Conservation (phyloP, 1,139 yeast genomes). For the Debaryomycetaceae sp. region DNA sequence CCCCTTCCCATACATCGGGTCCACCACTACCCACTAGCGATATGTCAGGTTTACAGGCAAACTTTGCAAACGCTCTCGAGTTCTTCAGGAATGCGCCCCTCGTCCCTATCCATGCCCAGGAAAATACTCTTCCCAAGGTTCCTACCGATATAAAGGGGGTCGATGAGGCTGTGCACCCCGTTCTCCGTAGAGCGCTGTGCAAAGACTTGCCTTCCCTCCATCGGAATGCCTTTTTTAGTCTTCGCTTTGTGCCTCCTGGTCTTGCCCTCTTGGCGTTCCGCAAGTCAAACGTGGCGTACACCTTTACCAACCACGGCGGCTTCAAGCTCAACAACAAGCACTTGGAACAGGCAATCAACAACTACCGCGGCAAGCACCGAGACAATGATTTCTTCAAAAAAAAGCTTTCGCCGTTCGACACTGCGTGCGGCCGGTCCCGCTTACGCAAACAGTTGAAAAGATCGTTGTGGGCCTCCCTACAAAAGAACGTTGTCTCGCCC, state of each 20-base stretch:
- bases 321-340: slow-evolving; percentile 16
- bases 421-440: slow-evolving; percentile 23
- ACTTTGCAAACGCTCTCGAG: slow-evolving; percentile 1
- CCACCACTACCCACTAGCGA: too few species aligned
- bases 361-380: slow-evolving; percentile 20
- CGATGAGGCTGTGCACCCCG: slow-evolving; percentile 14
- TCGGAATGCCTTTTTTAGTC: slow-evolving; percentile 12
- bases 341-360: slow-evolving; percentile 12
- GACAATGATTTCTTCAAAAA: slow-evolving; percentile 14
- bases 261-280: slow-evolving; percentile 20
- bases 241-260: slow-evolving; percentile 15
- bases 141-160: slow-evolving; percentile 31
- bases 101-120: slow-evolving; percentile 3
- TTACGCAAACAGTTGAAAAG: slow-evolving; percentile 18
- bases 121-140: slow-evolving; percentile 12
- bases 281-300: slow-evolving; percentile 30
- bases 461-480: slow-evolving; percentile 12
- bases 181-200: slow-evolving; percentile 7
- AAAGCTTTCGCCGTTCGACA: slow-evolving; percentile 18
- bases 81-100: slow-evolving; percentile 1
- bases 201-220: slow-evolving; percentile 13
- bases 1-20: too few species aligned
- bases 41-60: too few species aligned
- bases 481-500: slow-evolving; percentile 5
- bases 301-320: slow-evolving; percentile 21